Evolutionary conservation across 2,329 filamentous ascomycete species (phyloP), one percentile per base, ranked within the genome.

Genomic region (Pseudogymnoascus sp.): DNA sequence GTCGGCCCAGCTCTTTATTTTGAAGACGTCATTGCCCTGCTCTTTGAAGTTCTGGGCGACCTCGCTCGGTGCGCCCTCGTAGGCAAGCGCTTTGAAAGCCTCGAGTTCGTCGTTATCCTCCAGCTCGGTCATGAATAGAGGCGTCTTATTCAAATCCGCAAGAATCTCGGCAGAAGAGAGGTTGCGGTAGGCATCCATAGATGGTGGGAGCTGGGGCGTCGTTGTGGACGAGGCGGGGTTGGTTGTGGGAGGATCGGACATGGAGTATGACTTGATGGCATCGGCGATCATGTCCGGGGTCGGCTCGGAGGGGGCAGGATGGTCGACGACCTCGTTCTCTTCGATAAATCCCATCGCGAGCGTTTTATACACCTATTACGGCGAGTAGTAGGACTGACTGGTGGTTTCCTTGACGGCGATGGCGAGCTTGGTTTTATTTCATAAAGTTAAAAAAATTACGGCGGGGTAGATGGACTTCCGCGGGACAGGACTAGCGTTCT

Each of bases 61-160:
- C 72, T 97, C 92, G 8, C 85, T 80, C 56, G 89, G 84, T 7
- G 91, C 92, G 18, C 94, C 95, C 75, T 99, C 94, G 71, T 96
- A 96, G 28, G 90, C 90, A 37, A 99, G 77, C 0, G 94, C 92
- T 70, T 89, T 88, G 62, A 99, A 79, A 0, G 94, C 95, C 67
- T 95, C 91, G 0, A 96, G 78, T 66, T 89, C 85, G 63, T 87
- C 79, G 69, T 96, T 96, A 64, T 95, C 88, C 67, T 89, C 89
- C 33, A 96, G 79, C 66, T 89, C 86, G 28, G 91, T 97, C 94
- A 99, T 99, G 79, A 99, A 99, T 35, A 99, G 81, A 5, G 94
- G 94, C 55, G 82, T 79, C 64, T 84, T 82, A 69, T 87, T 88
- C 74, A 89, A 77, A 67, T 86, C 82, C 52, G 77, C 75, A 38